Evolutionary conservation across 257 asterid species (phyloP), one percentile per base, ranked within the genome.

Genomic region (Apocynum venetum): DNA sequence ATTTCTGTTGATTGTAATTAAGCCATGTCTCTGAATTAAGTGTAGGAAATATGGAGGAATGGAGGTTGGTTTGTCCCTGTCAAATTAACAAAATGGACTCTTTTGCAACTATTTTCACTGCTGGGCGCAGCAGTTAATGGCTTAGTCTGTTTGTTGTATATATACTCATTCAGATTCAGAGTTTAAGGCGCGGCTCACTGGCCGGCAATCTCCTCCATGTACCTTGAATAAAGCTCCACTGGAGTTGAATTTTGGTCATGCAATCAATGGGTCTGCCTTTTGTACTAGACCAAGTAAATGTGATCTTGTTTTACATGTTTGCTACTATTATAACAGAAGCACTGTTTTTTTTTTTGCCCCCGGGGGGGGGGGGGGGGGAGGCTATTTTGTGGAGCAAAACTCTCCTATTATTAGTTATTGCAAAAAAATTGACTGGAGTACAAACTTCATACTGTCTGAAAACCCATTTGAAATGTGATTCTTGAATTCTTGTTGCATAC

Each of bases 11-110:
- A 78, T 59, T 11, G 0, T 56, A 57, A 51, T 63, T 63, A n/a
- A 47, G 59, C 75, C n/a, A 20, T 77, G 20, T 77, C 80, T 2
- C 49, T 83, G 51, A 60, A 43, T 25, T 4, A 78, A 80, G 67
- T 69, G 69, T 15, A 52, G 76, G 41, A 78, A 63, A 10, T 56
- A 79, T n/a, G 82, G 73, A 40, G 80, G 70, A 40, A 81, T 76
- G 14, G 83, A 83, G 74, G 8, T 83, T 67, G 79, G 82, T 8
- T 73, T 83, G 71, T 78, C 79, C 15, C n/a, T 77, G 80, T 51
- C 82, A 17, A 56, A 49, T 57, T 57, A 64, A 52, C 61, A 60
- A 53, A 59, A 74, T 83, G 84, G 66, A 78, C 66, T 74, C 74
- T 12, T 74, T 77, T 77, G 72, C 75, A 19, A 4, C 64, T 49